Evolutionary conservation across 192 early-diverging fungal species (phyloP).

Genomic region (Borealophlyctis nickersoniae): DNA sequence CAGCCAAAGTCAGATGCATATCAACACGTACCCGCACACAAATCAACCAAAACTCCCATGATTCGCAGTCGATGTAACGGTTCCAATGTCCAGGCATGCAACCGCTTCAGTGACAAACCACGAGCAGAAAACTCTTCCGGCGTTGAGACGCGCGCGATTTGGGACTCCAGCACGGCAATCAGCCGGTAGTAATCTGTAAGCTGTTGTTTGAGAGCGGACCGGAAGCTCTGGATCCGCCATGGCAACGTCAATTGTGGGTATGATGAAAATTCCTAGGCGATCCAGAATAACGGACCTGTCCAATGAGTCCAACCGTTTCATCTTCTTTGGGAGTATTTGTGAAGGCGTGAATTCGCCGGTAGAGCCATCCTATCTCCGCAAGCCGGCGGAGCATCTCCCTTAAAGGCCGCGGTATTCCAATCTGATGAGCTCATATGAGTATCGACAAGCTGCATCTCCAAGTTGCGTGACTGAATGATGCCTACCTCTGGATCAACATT

Average conservation of each 20-base stretch:
- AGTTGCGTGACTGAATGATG: too few species aligned
- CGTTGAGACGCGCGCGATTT: slow-evolving; percentile 54
- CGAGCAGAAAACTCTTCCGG: slow-evolving; percentile 29
- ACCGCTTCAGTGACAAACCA: slow-evolving; percentile 75
- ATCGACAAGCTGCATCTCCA: too few species aligned
- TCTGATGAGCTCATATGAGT: too few species aligned
- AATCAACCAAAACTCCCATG: slow-evolving; percentile 68
- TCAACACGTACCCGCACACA: slow-evolving; percentile 33
- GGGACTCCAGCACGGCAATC: slow-evolving; percentile 80
- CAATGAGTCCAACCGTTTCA: slow-evolving; percentile 27
- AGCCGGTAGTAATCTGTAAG: slow-evolving; percentile 80
- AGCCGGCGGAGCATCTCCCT: slow-evolving; percentile 64
- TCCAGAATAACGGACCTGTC: slow-evolving; percentile 41
- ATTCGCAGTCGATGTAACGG: slow-evolving; percentile 72
- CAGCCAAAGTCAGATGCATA: neutral
- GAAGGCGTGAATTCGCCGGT: slow-evolving; percentile 60
- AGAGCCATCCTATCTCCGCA: slow-evolving; percentile 77
- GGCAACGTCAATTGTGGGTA: too few species aligned
- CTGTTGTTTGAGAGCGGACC: slow-evolving; percentile 75
- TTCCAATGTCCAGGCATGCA: slow-evolving; percentile 83
- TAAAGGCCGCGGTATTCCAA: slow-evolving; percentile 56
- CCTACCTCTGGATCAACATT: slow-evolving; percentile 50
- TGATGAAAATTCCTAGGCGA: too few species aligned
- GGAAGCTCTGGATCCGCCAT: slow-evolving; percentile 69
- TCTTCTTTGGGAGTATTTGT: slow-evolving; percentile 34